Evolutionary conservation across 768 basidiomycete species (phyloP).

Genomic region (Ephemerocybe angulata): DNA sequence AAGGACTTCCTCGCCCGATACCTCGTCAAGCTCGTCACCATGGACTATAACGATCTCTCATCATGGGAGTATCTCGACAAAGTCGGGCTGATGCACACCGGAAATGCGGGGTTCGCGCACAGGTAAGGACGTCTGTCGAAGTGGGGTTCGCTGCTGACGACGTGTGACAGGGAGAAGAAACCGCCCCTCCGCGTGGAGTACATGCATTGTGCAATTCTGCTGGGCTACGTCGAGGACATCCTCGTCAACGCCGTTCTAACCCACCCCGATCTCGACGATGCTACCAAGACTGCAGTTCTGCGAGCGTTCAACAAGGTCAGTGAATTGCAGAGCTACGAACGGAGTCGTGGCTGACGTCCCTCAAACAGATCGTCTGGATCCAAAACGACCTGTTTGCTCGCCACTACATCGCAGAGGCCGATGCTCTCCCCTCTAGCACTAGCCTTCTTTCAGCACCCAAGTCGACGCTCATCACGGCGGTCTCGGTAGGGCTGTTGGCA

Average conservation of each 20-base stretch:
- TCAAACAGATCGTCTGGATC: conserved; percentile 42
- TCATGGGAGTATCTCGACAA: conserved; percentile 47
- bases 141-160: neutral
- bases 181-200: conserved; percentile 35
- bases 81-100: conserved; percentile 50
- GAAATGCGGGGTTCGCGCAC: conserved; percentile 40
- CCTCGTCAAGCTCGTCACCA: conserved; percentile 35
- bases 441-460: no score
- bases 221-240: conserved; percentile 46
- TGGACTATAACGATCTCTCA: conserved; percentile 40
- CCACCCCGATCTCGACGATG: conserved; percentile 33
- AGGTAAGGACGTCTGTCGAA: conserved; percentile 23
- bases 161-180: conserved; percentile 20
- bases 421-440: no score
- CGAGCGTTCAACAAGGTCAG: conserved; percentile 43
- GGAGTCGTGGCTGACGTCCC: neutral
- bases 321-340: neutral
- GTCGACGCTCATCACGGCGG: no score
- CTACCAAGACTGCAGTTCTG: conserved; percentile 38
- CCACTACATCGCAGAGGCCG: conserved; percentile 36
- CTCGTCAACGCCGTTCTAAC: conserved; percentile 38
- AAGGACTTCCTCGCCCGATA: conserved; percentile 37
- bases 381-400: conserved; percentile 47
- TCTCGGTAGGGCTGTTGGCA: no score
- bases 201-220: conserved; percentile 36